phyloP scores from a whole-genome alignment of 129 eudicot genomes.

The Silybum marianum region DNA sequence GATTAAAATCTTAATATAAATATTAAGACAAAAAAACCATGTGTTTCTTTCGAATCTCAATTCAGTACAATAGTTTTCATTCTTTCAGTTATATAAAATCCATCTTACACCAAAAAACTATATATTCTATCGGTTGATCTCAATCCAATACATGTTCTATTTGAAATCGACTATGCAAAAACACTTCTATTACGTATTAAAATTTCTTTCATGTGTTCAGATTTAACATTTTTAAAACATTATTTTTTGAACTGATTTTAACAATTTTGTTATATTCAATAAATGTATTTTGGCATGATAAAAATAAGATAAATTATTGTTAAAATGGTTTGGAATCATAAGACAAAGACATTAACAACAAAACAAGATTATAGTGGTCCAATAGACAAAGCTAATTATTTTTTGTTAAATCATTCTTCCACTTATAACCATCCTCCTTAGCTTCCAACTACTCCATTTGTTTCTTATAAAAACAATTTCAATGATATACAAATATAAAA shows the following conservation, averaged over 20 bases:
- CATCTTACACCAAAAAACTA: neutral
- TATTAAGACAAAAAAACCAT: too few relatives aligned
- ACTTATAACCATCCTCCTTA: constrained; percentile 19
- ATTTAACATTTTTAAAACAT: neutral
- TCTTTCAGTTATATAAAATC: too few relatives aligned
- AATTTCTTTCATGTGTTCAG: neutral
- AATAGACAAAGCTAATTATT: neutral
- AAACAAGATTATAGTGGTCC: neutral
- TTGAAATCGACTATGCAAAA: neutral
- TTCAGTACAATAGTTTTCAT: too few relatives aligned
- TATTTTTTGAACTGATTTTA: neutral
- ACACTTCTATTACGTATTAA: neutral
- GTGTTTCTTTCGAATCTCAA: too few relatives aligned
- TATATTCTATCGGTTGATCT: neutral
- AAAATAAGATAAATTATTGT: neutral
- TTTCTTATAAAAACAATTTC: neutral
- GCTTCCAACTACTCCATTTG: constrained; percentile 16
- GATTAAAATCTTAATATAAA: too few relatives aligned
- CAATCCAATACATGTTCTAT: neutral
- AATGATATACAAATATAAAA: neutral
- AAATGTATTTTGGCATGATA: neutral
- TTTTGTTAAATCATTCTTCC: constrained; percentile 12
- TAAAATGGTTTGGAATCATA: neutral
- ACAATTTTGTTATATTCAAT: neutral
- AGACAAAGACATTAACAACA: constrained; percentile 1